phyloP scores from a whole-genome alignment of 805 yeast species.

The Brettanomyces anomalus region DNA sequence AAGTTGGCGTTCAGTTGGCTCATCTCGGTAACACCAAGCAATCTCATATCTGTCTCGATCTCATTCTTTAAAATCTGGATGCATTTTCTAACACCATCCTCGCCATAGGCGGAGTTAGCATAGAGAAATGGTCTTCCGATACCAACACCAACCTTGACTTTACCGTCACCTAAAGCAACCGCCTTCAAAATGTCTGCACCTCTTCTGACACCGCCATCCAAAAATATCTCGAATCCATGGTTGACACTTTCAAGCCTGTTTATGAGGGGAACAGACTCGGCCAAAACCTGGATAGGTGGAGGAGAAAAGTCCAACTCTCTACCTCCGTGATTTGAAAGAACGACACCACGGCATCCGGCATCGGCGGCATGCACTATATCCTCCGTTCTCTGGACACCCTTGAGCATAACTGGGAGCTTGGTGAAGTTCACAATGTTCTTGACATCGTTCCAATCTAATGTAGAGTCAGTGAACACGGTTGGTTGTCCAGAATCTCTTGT shows the following conservation, averaged over 20 bases:
- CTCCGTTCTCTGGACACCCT: slow-evolving; percentile 57
- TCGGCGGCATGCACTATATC: slow-evolving; percentile 52
- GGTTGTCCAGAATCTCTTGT: slow-evolving; percentile 3
- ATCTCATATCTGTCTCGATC: slow-evolving; percentile 49
- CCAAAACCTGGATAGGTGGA: slow-evolving; percentile 53
- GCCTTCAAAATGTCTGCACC: slow-evolving; percentile 77
- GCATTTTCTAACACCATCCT: slow-evolving; percentile 54
- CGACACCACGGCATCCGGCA: slow-evolving; percentile 50
- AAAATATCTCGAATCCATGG: slow-evolving; percentile 48
- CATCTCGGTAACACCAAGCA: slow-evolving; percentile 47
- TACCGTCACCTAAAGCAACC: slow-evolving; percentile 59
- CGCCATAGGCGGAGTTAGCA: slow-evolving; percentile 74
- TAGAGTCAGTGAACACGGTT: slow-evolving; percentile 9
- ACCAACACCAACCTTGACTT: slow-evolving; percentile 34
- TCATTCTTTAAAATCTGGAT: slow-evolving; percentile 41
- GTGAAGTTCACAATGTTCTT: slow-evolving; percentile 43
- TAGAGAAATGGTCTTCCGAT: slow-evolving; percentile 71
- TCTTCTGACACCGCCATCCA: slow-evolving; percentile 74
- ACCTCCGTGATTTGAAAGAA: slow-evolving; percentile 69
- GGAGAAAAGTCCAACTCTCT: slow-evolving; percentile 55
- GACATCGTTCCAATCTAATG: slow-evolving; percentile 52
- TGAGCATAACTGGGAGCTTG: slow-evolving; percentile 39
- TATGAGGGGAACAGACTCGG: slow-evolving; percentile 41
- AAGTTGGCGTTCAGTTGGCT: slow-evolving; percentile 33
- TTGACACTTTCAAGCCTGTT: slow-evolving; percentile 29